phyloP scores from a whole-genome alignment of 441 rosid genomes.

The Populus hybrid region DNA sequence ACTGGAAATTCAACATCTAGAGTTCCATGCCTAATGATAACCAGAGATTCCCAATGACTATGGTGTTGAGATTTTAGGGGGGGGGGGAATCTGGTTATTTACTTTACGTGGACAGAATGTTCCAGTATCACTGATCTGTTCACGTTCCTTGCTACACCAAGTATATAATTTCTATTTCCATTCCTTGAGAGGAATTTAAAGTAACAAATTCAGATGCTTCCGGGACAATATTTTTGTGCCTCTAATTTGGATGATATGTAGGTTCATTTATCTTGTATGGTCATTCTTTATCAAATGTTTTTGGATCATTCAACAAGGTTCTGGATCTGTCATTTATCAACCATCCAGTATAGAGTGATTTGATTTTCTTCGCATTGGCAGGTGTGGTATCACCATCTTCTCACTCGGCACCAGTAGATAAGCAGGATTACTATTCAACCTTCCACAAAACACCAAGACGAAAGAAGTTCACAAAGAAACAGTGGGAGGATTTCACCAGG shows the following conservation, averaged over 20 bases:
- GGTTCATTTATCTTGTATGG: background rate
- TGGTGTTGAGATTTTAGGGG: background rate
- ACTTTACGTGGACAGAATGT: too few species aligned
- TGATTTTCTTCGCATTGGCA: conserved; percentile 17
- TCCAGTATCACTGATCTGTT: background rate
- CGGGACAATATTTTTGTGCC: background rate
- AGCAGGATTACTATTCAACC: conserved; percentile 60
- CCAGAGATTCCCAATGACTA: background rate
- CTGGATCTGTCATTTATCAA: conserved; percentile 1
- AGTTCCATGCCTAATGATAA: background rate
- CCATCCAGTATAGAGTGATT: background rate
- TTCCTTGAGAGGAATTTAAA: background rate
- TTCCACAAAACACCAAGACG: conserved; percentile 53
- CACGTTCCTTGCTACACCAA: background rate
- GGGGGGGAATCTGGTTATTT: too few species aligned
- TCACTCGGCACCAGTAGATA: conserved; percentile 17
- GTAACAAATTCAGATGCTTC: background rate
- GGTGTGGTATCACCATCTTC: conserved; percentile 35
- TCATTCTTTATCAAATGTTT: background rate
- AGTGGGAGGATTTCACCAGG: conserved; percentile 73
- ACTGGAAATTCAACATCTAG: background rate
- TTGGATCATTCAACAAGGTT: background rate
- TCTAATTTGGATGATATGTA: background rate
- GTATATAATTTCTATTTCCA: background rate
- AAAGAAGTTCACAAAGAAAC: conserved; percentile 58